A percentile compares a stretch with the other conserved stretches of the same genome.
Conservation (phyloP, 2,329 filamentous ascomycete species). For the Pseudogymnoascus sp. region DNA sequence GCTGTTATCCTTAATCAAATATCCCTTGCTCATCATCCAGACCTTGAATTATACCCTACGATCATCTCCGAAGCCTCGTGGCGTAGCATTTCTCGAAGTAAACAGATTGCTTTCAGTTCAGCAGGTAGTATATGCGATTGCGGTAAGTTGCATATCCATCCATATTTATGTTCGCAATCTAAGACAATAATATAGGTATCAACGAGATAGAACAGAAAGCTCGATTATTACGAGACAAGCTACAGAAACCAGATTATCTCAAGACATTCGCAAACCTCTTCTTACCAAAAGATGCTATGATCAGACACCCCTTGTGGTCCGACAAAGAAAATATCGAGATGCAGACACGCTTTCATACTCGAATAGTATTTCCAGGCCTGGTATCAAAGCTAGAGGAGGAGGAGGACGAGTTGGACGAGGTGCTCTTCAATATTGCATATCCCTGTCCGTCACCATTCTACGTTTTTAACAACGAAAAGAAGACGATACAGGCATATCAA, state of each 20-base stretch:
- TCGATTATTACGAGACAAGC: constrained; percentile 9
- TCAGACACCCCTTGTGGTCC: constrained; percentile 10
- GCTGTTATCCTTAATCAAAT: neutral
- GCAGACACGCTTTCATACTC: constrained; percentile 9
- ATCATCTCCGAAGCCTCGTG: constrained; percentile 10
- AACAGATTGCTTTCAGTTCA: constrained; percentile 2
- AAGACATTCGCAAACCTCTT: constrained; percentile 1
- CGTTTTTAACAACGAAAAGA: neutral
- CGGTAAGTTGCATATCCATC: constrained; percentile 13
- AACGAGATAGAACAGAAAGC: constrained; percentile 13
- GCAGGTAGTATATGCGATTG: constrained; percentile 17
- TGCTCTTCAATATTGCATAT: constrained; percentile 15
- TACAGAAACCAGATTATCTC: neutral
- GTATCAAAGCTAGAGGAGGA: constrained; percentile 10
- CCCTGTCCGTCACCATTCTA: constrained; percentile 7
- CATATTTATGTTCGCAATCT: constrained; percentile 5
- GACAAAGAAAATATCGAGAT: constrained; percentile 13
- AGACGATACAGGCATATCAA: neutral
- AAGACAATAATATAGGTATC: constrained; percentile 13
- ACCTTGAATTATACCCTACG: constrained; percentile 9
- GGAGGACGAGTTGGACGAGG: constrained; percentile 10
- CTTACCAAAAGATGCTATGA: neutral
- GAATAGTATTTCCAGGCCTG: constrained; percentile 10
- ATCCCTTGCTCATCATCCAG: constrained; percentile 5
- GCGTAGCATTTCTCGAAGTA: constrained; percentile 10